Conservation (phyloP, 768 basidiomycete species). For the Kondoa malvinella region DNA sequence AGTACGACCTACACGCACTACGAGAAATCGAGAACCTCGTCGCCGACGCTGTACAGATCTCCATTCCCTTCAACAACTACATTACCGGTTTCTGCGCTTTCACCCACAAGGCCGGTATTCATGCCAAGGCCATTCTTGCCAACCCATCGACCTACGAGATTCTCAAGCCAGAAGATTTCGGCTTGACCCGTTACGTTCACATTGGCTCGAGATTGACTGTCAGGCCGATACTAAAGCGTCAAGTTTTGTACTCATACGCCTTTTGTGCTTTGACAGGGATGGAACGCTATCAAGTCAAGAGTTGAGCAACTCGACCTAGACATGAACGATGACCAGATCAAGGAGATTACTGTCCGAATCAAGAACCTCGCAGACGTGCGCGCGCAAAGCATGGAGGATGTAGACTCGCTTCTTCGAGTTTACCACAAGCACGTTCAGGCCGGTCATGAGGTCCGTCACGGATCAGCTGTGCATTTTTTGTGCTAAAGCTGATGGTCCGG, state of each 20-base stretch:
- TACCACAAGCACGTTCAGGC: constrained; percentile 45
- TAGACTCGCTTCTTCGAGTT: constrained; percentile 85
- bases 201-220: constrained; percentile 44
- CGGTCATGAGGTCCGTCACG: constrained; percentile 60
- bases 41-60: constrained; percentile 94
- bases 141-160: constrained; percentile 99
- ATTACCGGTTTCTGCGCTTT: constrained; percentile 95
- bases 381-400: constrained; percentile 98
- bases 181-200: constrained; percentile 89
- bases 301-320: constrained; percentile 88
- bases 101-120: constrained; percentile 99
- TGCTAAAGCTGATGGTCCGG: not conserved
- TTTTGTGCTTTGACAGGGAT: constrained; percentile 45
- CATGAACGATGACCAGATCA: constrained; percentile 81
- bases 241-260: constrained; percentile 43
- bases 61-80: constrained; percentile 84
- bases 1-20: constrained; percentile 95
- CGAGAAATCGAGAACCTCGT: constrained; percentile 98
- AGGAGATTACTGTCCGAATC: constrained; percentile 97
- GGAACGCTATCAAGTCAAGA: constrained; percentile 99
- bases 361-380: constrained; percentile 97
- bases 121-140: constrained; percentile 98
- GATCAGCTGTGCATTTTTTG: not conserved
- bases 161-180: constrained; percentile 89
- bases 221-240: constrained; percentile 11